phyloP scores from a whole-genome alignment of 805 yeast species.

The Candida germanica region DNA sequence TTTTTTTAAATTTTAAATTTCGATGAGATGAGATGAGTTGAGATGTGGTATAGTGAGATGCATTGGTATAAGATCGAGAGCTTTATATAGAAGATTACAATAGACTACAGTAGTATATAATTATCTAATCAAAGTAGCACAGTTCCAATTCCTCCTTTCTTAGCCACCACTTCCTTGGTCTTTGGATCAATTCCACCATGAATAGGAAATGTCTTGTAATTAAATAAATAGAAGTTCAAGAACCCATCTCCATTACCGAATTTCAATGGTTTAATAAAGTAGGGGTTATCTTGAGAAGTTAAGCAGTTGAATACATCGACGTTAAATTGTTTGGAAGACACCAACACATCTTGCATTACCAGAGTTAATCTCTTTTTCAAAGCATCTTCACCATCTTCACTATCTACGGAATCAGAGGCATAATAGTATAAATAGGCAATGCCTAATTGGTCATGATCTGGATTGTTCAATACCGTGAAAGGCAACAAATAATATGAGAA shows the following conservation, averaged over 20 bases:
- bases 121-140: slow-evolving; percentile 55
- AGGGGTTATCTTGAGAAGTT: slow-evolving; percentile 83
- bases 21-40: slow-evolving; percentile 9
- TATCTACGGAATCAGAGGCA: slow-evolving; percentile 64
- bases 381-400: slow-evolving; percentile 28
- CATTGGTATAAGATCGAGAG: no score
- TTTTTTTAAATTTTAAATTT: slow-evolving; percentile 43
- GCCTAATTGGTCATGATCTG: slow-evolving; percentile 62
- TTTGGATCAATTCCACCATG: slow-evolving; percentile 71
- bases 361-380: slow-evolving; percentile 58
- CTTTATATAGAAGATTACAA: no score
- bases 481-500: slow-evolving; percentile 88
- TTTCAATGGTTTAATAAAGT: slow-evolving; percentile 76
- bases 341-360: slow-evolving; percentile 70
- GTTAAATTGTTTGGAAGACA: slow-evolving; percentile 61
- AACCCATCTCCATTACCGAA: slow-evolving; percentile 94
- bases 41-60: no score
- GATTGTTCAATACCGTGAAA: slow-evolving; percentile 71
- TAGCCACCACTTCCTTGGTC: slow-evolving; percentile 49
- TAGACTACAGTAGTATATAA: background rate
- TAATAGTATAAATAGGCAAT: slow-evolving; percentile 90
- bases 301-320: slow-evolving; percentile 95
- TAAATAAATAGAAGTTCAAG: slow-evolving; percentile 87
- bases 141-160: slow-evolving; percentile 81
- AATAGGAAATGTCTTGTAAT: slow-evolving; percentile 79